Evolutionary conservation across 2,329 filamentous ascomycete genomes (phyloP).

Genomic region (Tolypocladium ovalisporum): DNA sequence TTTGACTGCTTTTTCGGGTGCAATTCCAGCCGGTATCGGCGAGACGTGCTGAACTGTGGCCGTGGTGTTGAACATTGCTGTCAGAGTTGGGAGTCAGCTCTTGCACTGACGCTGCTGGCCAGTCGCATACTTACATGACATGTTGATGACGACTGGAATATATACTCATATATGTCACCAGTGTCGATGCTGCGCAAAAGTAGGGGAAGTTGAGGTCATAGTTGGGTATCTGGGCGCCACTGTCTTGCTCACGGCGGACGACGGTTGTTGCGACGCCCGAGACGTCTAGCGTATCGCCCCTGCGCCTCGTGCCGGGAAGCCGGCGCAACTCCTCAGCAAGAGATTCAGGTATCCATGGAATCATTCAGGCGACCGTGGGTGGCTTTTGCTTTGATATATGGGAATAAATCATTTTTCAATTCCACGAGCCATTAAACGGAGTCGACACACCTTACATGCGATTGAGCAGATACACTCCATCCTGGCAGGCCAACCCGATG

Average conservation of each 20-base stretch:
- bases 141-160: neutral
- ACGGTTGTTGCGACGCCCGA: neutral
- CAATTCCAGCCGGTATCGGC: conserved; percentile 26
- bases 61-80: conserved; percentile 32
- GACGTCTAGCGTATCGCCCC: neutral
- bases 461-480: neutral
- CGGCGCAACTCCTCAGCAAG: neutral
- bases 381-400: neutral
- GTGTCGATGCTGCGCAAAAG: neutral
- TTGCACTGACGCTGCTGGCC: neutral
- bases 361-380: neutral
- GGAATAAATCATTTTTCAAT: neutral
- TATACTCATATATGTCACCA: neutral
- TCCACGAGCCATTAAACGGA: neutral
- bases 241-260: neutral
- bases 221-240: neutral
- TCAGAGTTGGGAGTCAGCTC: neutral
- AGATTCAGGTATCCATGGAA: neutral
- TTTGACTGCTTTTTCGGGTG: conserved; percentile 25
- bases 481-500: too few species aligned
- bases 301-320: neutral
- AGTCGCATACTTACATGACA: conserved; percentile 9
- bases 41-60: conserved; percentile 30
- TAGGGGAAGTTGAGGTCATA: neutral
- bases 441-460: neutral